These are phyloP conservation scores for Notholithocarpus densiflorus DNA, from an alignment of 306 rosid species.

Conservation along the genomic window DNA sequence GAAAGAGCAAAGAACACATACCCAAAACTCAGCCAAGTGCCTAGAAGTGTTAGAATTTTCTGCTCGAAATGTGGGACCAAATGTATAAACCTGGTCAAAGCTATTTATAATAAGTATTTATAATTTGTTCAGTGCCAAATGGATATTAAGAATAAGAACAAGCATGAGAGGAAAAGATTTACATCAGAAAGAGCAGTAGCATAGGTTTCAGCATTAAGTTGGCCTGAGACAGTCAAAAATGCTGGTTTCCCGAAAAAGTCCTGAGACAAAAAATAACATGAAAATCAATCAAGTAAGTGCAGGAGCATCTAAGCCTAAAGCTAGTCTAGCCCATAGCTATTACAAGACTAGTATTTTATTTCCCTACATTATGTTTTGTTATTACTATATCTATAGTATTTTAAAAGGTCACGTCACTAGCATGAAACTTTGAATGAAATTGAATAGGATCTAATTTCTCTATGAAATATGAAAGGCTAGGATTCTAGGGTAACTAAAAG, in stretches of 20 bases:
- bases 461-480: too few species aligned
- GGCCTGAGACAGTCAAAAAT: conserved; percentile 95
- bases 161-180: conserved; percentile 16
- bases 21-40: conserved; percentile 99
- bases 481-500: too few species aligned
- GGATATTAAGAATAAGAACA: conserved; percentile 8
- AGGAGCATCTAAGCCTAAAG: too few species aligned
- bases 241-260: conserved; percentile 96
- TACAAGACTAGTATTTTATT: too few species aligned
- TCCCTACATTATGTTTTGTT: too few species aligned
- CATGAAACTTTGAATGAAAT: too few species aligned
- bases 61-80: conserved; percentile 96
- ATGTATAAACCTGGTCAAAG: conserved; percentile 71
- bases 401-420: too few species aligned
- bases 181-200: conserved; percentile 98
- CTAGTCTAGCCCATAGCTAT: too few species aligned
- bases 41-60: conserved; percentile 96
- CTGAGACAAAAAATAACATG: conserved; percentile 38
- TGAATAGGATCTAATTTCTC: too few species aligned
- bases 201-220: conserved; percentile 94
- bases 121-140: conserved; percentile 21
- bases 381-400: too few species aligned
- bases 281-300: conserved; percentile 2
- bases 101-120: background rate
- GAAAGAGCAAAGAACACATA: conserved; percentile 28